Conservation (phyloP, 2,329 filamentous ascomycete species). For the Curvularia verruculosa region DNA sequence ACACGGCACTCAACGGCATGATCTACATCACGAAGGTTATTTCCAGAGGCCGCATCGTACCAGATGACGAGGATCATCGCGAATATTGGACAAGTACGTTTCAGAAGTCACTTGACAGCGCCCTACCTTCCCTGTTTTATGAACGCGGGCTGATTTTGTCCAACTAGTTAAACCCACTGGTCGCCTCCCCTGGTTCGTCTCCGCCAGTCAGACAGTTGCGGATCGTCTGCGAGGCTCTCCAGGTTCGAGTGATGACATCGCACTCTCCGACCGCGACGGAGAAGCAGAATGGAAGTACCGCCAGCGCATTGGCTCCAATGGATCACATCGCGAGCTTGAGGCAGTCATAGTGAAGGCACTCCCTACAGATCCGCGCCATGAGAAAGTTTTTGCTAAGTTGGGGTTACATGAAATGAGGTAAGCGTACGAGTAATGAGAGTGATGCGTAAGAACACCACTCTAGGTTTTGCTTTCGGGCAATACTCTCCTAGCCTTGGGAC, state of each 20-base stretch:
- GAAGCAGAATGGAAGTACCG: conserved; percentile 33
- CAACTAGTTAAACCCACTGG: conserved; percentile 35
- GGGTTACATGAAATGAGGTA: conserved; percentile 6
- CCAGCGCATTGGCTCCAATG: conserved; percentile 34
- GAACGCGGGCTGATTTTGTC: neutral
- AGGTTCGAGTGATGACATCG: conserved; percentile 22
- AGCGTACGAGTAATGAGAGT: neutral
- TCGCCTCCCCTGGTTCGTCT: conserved; percentile 14
- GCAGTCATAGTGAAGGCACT: conserved; percentile 32
- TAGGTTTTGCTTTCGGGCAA: neutral
- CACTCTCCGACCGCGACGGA: conserved; percentile 33
- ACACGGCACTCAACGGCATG: conserved; percentile 73
- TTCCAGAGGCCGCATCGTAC: conserved; percentile 72
- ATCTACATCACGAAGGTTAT: conserved; percentile 71
- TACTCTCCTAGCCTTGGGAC: neutral
- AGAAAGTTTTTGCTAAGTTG: conserved; percentile 37
- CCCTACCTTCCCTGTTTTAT: neutral
- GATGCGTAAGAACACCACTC: neutral
- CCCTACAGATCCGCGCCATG: conserved; percentile 32
- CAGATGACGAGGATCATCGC: conserved; percentile 75
- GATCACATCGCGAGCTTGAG: conserved; percentile 38
- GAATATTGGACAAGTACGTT: conserved; percentile 78
- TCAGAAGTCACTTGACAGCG: neutral
- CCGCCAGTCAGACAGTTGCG: conserved; percentile 37
- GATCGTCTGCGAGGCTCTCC: conserved; percentile 25